Conservation (phyloP, 2,329 filamentous ascomycete species). For the Alternaria arborescens region DNA sequence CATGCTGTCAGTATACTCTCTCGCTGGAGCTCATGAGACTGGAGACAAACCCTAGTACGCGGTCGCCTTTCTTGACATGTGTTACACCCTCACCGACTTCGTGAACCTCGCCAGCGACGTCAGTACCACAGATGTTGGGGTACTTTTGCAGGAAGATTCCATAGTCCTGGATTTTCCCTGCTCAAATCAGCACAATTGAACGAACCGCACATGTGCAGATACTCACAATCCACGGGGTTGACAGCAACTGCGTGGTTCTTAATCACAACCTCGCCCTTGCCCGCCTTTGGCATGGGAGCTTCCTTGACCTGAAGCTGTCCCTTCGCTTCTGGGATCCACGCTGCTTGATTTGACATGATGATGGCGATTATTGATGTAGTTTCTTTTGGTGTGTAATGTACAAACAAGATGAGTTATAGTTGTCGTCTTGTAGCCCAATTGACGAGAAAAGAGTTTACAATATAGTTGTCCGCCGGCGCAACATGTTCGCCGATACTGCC, state of each 20-base stretch:
- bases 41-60: conserved; percentile 52
- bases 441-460: neutral
- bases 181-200: conserved; percentile 9
- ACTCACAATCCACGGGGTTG: conserved; percentile 45
- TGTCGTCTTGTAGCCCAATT: neutral
- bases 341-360: conserved; percentile 45
- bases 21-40: neutral
- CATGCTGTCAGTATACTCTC: conserved; percentile 6
- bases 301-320: conserved; percentile 42
- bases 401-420: neutral
- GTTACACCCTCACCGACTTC: conserved; percentile 58
- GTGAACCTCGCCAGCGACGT: conserved; percentile 57
- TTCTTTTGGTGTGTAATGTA: neutral
- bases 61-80: conserved; percentile 56
- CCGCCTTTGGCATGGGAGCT: conserved; percentile 38
- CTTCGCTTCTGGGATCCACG: conserved; percentile 42
- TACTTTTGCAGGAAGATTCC: conserved; percentile 48
- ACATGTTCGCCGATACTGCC: conserved; percentile 1
- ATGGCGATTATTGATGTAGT: neutral
- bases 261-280: conserved; percentile 44
- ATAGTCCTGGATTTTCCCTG: conserved; percentile 47
- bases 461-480: neutral
- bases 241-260: conserved; percentile 47
- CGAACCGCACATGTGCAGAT: neutral
- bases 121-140: conserved; percentile 50